Base-by-base conservation (phyloP, 441 rosid genomes). In the Jatropha podagrica region DNA sequence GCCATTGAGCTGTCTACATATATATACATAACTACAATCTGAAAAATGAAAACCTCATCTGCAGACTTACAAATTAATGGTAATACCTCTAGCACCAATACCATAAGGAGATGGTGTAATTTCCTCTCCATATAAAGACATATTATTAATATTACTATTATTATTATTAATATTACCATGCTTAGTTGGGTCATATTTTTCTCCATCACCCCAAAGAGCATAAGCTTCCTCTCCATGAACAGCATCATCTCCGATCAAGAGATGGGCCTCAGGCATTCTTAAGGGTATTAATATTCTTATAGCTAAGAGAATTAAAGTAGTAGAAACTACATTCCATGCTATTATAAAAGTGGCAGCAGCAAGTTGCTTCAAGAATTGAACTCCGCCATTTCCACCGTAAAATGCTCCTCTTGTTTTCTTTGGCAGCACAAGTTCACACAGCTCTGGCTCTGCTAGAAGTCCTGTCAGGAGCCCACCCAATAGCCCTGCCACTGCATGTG, bases 191-290 rank as follows among this genome's bases (percentile, higher is more conserved):
- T 93, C 98, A 67, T 85, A 89, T 77, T 87, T 93, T 58, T 93
- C 98, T 37, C 98, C 98, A 76, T 93, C 98, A 18, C 97, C 98
- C 97, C 97, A 90, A n/a, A 93, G 92, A 41, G 94, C 98, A 72
- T 91, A 93, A 18, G 97, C 97, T 85, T 91, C 97, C 80, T 93
- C 98, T 0, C 97, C 98, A 32, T 93, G 97, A 51, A 88, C 95
- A 0, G 98, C 98, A 0, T 93, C 98, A 4, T 93, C 97, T 72
- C 97, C 97, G 18, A 89, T 89, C 40, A 76, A 82, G 1, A 93
- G 95, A 69, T 93, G 90, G 64, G 88, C 88, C 32, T 93, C 94
- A 0, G 97, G 87, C 97, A 93, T 93, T 69, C 98, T 84, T 65
- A 93, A 66, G 0, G 94, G 98, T 46, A 93, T 89, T 52, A 88